Evolutionary conservation across 2,329 filamentous ascomycete genomes (phyloP).

Genomic region (Xylariaceae sp.): DNA sequence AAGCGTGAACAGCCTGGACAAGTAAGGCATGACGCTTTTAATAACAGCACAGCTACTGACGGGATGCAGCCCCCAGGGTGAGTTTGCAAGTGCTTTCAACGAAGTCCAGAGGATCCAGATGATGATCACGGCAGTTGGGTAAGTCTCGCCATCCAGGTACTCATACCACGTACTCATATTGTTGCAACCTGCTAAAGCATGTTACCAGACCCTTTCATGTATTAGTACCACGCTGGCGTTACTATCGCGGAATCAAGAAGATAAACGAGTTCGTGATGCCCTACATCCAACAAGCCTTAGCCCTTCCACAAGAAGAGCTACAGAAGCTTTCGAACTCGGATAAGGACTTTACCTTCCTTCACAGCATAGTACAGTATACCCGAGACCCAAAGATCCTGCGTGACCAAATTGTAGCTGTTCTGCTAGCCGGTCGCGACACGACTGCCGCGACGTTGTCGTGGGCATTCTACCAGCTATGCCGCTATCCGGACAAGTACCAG

Average conservation of each 20-base stretch:
- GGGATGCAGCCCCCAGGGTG: conserved; percentile 53
- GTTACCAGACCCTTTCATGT: conserved; percentile 65
- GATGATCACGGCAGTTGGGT: conserved; percentile 60
- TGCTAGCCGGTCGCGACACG: conserved; percentile 76
- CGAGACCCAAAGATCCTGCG: conserved; percentile 68
- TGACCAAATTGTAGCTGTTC: conserved; percentile 74
- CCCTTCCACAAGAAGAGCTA: conserved; percentile 68
- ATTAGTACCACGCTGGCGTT: conserved; percentile 64
- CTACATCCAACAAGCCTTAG: conserved; percentile 71
- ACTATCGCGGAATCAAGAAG: conserved; percentile 66
- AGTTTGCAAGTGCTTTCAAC: conserved; percentile 73
- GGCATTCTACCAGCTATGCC: conserved; percentile 70
- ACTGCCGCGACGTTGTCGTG: conserved; percentile 72
- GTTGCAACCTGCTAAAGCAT: conserved; percentile 34
- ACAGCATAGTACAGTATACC: conserved; percentile 75
- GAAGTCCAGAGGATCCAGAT: conserved; percentile 73
- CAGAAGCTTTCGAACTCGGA: conserved; percentile 72
- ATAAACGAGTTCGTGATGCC: conserved; percentile 74
- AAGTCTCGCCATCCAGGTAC: conserved; percentile 17
- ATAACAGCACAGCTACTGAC: conserved; percentile 28
- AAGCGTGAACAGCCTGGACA: conserved; percentile 55
- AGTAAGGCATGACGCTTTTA: too few relatives aligned
- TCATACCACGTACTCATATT: too few relatives aligned
- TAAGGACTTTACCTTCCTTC: conserved; percentile 75
- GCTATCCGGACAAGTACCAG: conserved; percentile 60